phyloP scores from a whole-genome alignment of 441 rosid genomes.

The Syzygium syzygioides region DNA sequence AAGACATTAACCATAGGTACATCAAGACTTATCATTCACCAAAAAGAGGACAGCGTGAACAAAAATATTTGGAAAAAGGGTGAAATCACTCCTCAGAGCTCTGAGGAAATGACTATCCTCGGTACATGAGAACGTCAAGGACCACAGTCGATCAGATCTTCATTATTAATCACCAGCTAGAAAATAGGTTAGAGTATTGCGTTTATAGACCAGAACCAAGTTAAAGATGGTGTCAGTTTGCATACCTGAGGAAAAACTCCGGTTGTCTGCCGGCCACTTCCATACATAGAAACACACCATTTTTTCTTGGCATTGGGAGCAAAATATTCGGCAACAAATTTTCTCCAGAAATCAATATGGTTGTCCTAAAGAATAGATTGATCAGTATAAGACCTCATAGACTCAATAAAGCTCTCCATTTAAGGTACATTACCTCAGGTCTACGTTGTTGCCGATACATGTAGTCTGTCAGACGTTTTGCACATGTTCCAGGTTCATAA shows the following conservation, averaged over 20 bases:
- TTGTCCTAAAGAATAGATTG: conserved; percentile 46
- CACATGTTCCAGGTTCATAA: conserved; percentile 38
- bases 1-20: not conserved
- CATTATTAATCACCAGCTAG: not conserved
- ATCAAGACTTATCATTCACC: conserved; percentile 1
- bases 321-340: conserved; percentile 66
- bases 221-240: not conserved
- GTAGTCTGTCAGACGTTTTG: conserved; percentile 31
- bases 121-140: not conserved
- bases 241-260: conserved; percentile 85
- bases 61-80: not conserved
- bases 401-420: not conserved
- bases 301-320: conserved; percentile 74
- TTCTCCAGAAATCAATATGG: conserved; percentile 84
- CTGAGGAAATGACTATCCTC: not conserved
- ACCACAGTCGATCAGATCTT: not conserved
- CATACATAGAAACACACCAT: conserved; percentile 90
- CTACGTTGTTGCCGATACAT: conserved; percentile 31
- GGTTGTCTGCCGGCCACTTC: conserved; percentile 65
- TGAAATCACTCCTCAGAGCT: not conserved
- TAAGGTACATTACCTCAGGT: conserved; percentile 20
- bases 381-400: not conserved
- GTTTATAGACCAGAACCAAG: not conserved
- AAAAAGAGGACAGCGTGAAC: not conserved
- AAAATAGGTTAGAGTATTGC: not conserved